Base-by-base conservation (phyloP, 164 flowering plant genomes). In the Hamamelis virginiana region DNA sequence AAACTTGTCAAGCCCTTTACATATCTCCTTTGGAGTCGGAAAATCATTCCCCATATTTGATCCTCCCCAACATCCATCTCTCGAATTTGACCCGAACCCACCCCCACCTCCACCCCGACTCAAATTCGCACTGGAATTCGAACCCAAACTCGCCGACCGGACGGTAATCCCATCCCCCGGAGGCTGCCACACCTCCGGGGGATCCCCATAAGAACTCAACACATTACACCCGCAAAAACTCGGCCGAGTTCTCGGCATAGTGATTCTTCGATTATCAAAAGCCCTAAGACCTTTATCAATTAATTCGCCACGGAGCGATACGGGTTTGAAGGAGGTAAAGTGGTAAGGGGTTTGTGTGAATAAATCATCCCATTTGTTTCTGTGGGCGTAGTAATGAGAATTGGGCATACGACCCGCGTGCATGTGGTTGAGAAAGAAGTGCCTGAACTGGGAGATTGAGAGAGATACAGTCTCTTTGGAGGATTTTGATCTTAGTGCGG, bases 11-110 rank as follows among this genome's bases (percentile, higher is more conserved):
- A 94, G 87, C 61, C 94, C 96, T 80, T 79, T 88, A 74, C 94
- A 85, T 14, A 94, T 91, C 80, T 94, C 97, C 72, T 92, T 94
- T 1, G 97, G 98, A 0, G 98, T 89, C 1, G 98, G 98, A 51
- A 94, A 89, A 68, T 74, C 72, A 19, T 59, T 38, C 1, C 98
- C 96, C 84, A 89, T 66, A 83, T 81, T 87, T 1, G 97, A 86
- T 4, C 97, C 97, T 57, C 97, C 97, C 95, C 92, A 92, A 50
- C 71, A 75, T 47, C 78, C 94, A 48, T 89, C 93, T 60, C 77
- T 83, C 0, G 84, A 78, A 75, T 71, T 76, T 48, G 84, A 74
- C 16, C 82, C 90, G 50, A 38, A 72, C 66, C 84, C 90, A 56
- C 81, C 80, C 9, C 86, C 88, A 3, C 63, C 81, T 65, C 9